Evolutionary conservation across 2,329 filamentous ascomycete species (phyloP).

Genomic region (Orbilia ellipsospora): DNA sequence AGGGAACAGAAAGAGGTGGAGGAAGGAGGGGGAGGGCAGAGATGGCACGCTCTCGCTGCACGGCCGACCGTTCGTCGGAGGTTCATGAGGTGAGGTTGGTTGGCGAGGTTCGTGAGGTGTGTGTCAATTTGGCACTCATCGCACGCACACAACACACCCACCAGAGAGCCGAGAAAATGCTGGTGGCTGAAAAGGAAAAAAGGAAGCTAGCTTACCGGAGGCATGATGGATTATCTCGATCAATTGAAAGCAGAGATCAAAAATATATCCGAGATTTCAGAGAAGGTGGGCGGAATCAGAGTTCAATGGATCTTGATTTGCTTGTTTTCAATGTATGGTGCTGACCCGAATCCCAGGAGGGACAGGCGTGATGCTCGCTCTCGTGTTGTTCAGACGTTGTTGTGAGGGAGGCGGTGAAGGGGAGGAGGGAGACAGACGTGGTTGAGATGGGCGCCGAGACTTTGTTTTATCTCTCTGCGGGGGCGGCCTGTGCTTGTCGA

Average conservation of each 20-base stretch:
- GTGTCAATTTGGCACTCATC: constrained; percentile 16
- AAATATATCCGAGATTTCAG: neutral
- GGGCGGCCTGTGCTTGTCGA: no score
- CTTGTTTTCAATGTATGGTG: no score
- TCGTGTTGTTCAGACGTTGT: no score
- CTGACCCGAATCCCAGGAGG: no score
- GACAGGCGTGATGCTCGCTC: no score
- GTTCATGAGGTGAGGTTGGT: neutral
- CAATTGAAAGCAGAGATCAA: neutral
- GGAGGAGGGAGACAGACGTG: neutral
- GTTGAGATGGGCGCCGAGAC: neutral
- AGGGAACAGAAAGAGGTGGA: no score
- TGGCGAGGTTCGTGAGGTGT: constrained; percentile 30
- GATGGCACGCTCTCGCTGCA: constrained; percentile 18
- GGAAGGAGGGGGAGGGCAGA: neutral
- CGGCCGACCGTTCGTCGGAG: neutral
- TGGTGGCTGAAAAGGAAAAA: neutral
- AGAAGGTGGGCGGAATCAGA: no score
- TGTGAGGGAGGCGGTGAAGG: neutral
- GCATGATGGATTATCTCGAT: neutral
- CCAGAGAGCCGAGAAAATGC: neutral
- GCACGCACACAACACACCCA: constrained; percentile 11
- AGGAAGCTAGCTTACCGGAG: constrained; percentile 1
- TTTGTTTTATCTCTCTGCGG: no score
- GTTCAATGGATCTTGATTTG: no score